Conservation (phyloP, 2,329 filamentous ascomycete species). For the Colletotrichum sidae region DNA sequence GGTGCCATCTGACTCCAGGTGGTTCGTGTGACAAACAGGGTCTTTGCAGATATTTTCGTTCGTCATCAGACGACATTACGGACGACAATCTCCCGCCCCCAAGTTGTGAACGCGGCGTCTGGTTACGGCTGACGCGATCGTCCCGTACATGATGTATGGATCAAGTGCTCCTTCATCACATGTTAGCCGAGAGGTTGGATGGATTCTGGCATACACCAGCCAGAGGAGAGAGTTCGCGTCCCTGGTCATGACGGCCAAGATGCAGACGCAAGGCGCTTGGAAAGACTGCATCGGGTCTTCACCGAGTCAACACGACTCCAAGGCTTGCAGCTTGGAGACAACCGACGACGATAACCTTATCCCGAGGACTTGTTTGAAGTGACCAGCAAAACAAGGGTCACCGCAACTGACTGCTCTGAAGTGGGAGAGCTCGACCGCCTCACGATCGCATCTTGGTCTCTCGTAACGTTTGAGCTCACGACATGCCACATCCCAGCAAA, state of each 20-base stretch:
- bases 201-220: too few species aligned
- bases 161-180: not conserved
- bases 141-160: not conserved
- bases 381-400: slow-evolving; percentile 2
- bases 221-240: too few species aligned
- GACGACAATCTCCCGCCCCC: not conserved
- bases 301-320: not conserved
- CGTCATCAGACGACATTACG: slow-evolving; percentile 11
- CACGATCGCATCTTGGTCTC: not conserved
- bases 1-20: not conserved
- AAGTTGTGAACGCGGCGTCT: not conserved
- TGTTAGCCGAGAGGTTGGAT: too few species aligned
- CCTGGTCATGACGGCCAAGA: too few species aligned
- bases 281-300: not conserved
- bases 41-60: not conserved
- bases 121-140: not conserved
- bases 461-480: slow-evolving; percentile 1
- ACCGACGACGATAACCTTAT: not conserved
- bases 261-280: too few species aligned
- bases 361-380: slow-evolving; percentile 23
- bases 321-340: not conserved
- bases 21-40: not conserved
- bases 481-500: not conserved
- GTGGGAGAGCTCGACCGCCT: not conserved
- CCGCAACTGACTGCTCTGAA: not conserved